Evolutionary conservation across 2,329 filamentous ascomycete genomes (phyloP), one percentile per base, ranked within the genome.

Genomic region (Aspergillus sojae): DNA sequence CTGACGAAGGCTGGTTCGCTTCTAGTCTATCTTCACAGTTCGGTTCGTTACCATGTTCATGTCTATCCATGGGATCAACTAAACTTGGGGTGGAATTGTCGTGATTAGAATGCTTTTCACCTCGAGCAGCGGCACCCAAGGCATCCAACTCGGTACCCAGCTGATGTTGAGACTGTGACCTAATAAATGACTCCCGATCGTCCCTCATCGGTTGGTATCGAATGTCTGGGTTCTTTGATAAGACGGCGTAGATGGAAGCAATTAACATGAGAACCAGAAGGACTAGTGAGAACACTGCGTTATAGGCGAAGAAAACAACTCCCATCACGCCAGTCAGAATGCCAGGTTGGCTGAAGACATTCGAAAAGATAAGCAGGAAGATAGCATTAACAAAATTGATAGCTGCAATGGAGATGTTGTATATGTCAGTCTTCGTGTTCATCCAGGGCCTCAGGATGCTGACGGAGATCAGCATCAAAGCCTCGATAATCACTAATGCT

Each of bases 391-490:
- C 77, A 77, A 97, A 96, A 83, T 97, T 97, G 79, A 97, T 84
- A 52, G 88, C 90, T 66, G 89, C 91, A 71, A 97, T 97, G 65
- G 93, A 87, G 72, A 97, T 96, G 81, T 97, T 97, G 85, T 96
- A 96, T 48, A 89, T 89, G 79, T 97, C 97, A 65, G 93, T 97
- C 82, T 93, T 94, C 87, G 96, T 97, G 84, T 97, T 94, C 94
- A 97, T 97, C 90, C 93, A 97, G 16, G 94, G 94, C 62, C 92
- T 89, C 68, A 97, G 81, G 57, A 96, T 89, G 62, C 88, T 90
- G 61, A 92, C 88, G n/a, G 81, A 88, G 70, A 97, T 89, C 60
- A 98, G 84, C 70, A 91, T 89, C 58, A 79, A 86, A 1, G 89
- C 89, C 79, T 98, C 94, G 62, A 97, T 88, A 62, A 97, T 82